Conservation (phyloP, 768 basidiomycete species). For the Calocera cornea region DNA sequence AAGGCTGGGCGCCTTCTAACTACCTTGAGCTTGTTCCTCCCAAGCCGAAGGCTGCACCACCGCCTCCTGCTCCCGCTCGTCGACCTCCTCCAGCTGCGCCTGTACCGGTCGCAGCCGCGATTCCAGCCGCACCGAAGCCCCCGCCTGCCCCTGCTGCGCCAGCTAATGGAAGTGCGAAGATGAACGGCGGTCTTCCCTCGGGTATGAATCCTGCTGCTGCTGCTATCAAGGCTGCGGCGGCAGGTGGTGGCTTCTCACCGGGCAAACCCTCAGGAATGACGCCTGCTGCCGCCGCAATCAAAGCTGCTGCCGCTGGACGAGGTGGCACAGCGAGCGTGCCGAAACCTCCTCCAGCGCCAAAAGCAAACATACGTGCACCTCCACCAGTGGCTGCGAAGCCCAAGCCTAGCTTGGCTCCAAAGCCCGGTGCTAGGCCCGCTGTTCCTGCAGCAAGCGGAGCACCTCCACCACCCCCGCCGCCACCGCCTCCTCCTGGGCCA, state of each 20-base stretch:
- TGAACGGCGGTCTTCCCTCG: conserved; percentile 16
- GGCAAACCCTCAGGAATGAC: background rate
- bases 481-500: conserved; percentile 28
- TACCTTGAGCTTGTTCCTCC: conserved; percentile 73
- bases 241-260: background rate
- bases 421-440: conserved; percentile 15
- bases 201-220: background rate
- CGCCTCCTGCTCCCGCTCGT: conserved; percentile 46
- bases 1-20: conserved; percentile 94
- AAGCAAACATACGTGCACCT: background rate
- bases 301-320: background rate
- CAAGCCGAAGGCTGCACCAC: conserved; percentile 47
- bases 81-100: conserved; percentile 31
- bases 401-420: conserved; percentile 24
- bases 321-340: background rate
- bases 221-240: background rate
- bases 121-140: conserved; percentile 25
- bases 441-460: background rate
- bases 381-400: conserved; percentile 21
- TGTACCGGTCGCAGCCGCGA: conserved; percentile 29
- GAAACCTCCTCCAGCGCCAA: background rate
- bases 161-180: conserved; percentile 25
- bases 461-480: conserved; percentile 20
- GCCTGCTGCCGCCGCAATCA: background rate
- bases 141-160: conserved; percentile 47